Percentiles rank a stretch among this genome's conserved stretches.
phyloP scores from a whole-genome alignment of 2,329 filamentous ascomycete species.

The Karstenula rhodostoma region DNA sequence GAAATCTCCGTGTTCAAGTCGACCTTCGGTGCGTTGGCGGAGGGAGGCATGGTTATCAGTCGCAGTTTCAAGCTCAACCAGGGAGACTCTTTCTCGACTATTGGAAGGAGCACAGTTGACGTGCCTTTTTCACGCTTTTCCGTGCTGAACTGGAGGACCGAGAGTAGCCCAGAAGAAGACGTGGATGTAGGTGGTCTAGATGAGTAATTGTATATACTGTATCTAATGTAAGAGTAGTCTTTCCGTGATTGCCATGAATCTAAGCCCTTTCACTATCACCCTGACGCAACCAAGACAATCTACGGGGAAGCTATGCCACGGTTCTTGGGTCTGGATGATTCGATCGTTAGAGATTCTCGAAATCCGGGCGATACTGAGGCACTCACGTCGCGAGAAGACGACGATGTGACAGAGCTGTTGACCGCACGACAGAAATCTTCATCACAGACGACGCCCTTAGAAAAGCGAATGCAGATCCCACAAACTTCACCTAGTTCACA shows the following conservation, averaged over 20 bases:
- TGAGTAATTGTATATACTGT: not conserved
- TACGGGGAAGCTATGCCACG: not conserved
- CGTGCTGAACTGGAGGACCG: slow-evolving; percentile 9
- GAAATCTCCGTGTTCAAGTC: slow-evolving; percentile 33
- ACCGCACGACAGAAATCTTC: not conserved
- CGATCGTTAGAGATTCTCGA: not conserved
- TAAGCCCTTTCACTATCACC: slow-evolving; percentile 2
- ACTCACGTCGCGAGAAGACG: not conserved
- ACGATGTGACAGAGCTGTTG: not conserved
- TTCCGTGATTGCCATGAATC: slow-evolving; percentile 9
- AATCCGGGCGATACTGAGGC: not conserved
- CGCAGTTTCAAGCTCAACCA: slow-evolving; percentile 8
- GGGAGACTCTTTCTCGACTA: slow-evolving; percentile 8
- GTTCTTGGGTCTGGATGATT: slow-evolving; percentile 1
- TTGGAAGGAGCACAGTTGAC: slow-evolving; percentile 57
- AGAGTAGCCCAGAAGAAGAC: not conserved
- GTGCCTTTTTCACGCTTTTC: slow-evolving; percentile 55
- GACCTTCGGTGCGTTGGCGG: slow-evolving; percentile 71
- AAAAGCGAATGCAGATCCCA: not conserved
- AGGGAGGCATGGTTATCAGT: slow-evolving; percentile 56
- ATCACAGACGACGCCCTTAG: not conserved
- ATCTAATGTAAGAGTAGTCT: slow-evolving; percentile 20
- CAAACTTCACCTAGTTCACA: not conserved
- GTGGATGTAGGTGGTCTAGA: slow-evolving; percentile 19
- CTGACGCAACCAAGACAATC: slow-evolving; percentile 6